Evolutionary conservation across 2,329 filamentous ascomycete genomes (phyloP).

Genomic region (Colletotrichum sp.): DNA sequence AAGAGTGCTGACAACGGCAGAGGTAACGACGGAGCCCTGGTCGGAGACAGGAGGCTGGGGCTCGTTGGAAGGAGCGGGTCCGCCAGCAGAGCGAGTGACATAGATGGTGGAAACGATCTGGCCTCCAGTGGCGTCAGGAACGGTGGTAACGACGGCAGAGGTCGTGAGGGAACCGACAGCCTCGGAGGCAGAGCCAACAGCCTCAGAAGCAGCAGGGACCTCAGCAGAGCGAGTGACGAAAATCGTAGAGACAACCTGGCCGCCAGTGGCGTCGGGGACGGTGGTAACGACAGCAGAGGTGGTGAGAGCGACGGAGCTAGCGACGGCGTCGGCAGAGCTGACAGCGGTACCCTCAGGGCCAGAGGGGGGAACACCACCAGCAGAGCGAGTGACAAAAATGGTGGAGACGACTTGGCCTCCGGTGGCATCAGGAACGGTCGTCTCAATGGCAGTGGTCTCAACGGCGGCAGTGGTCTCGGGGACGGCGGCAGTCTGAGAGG

Average conservation of each 20-base stretch:
- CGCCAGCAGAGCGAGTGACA: not conserved
- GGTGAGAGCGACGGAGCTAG: not conserved
- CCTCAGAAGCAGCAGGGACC: not conserved
- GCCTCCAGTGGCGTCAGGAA: not conserved
- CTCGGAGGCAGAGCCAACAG: not conserved
- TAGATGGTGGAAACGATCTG: constrained; percentile 10
- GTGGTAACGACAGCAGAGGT: constrained; percentile 6
- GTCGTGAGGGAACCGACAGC: not conserved
- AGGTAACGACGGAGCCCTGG: not conserved
- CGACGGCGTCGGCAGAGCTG: not conserved
- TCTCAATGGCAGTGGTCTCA: not conserved
- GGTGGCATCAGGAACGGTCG: not conserved
- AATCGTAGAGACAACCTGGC: constrained; percentile 6
- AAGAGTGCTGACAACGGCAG: not conserved
- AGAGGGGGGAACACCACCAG: not conserved
- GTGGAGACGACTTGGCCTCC: not conserved
- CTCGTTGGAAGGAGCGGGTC: not conserved
- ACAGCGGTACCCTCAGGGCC: not conserved
- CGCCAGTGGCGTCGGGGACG: not conserved
- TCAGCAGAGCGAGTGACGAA: constrained; percentile 3
- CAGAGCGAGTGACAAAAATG: constrained; percentile 1
- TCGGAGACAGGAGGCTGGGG: not conserved
- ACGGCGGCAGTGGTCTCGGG: constrained; percentile 5
- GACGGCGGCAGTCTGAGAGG: not conserved
- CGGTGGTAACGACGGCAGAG: constrained; percentile 1